Evolutionary conservation across 257 asterid species (phyloP), one percentile per base, ranked within the genome.

Genomic region (Nicotiana undulata): DNA sequence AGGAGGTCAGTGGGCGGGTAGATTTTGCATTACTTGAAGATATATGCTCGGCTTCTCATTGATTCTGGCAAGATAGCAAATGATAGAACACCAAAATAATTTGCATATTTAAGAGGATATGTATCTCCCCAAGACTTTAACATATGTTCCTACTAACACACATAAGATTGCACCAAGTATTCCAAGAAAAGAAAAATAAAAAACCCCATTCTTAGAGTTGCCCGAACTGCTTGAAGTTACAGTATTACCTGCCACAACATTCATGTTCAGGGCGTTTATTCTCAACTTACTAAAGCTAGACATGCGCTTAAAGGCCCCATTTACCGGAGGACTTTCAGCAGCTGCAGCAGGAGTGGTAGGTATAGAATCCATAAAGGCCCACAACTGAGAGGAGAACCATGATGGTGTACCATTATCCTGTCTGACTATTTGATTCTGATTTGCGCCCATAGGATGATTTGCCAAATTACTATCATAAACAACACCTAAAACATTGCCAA

Each of bases 341-440:
- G 99, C 99, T 49, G 94, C 90, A 77, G 99, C 99, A 82, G 96
- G 98, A 87, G 91, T 86, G 4, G 99, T 88, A n/a, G 99, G 99
- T 92, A 95, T 95, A 83, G 98, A 91, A 90, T 93, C 99, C 93
- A 95, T 92, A 87, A 91, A 95, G 20, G 94, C 81, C 98, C 98
- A 93, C 20, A 92, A 85, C 66, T 90, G 88, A 68, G 97, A 87
- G 16, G 99, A 90, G 63, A 93, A 83, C 97, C 97, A 88, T 63
- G 99, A 93, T 86, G 85, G 89, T 72, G 91, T 84, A 89, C 88
- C 92, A 89, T 87, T 90, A 81, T 86, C 89, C 84, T 83, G 87
- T 81, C 78, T 82, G 56, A 75, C 49, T 75, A 84, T 86, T 63
- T 85, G 88, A 79, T 83, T 88, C 83, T 82, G 88, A 87, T 85